Evolutionary conservation across 1,139 yeast genomes (phyloP), one percentile per base, ranked within the genome.

Genomic region (Yamadazyma songkhlaensis): DNA sequence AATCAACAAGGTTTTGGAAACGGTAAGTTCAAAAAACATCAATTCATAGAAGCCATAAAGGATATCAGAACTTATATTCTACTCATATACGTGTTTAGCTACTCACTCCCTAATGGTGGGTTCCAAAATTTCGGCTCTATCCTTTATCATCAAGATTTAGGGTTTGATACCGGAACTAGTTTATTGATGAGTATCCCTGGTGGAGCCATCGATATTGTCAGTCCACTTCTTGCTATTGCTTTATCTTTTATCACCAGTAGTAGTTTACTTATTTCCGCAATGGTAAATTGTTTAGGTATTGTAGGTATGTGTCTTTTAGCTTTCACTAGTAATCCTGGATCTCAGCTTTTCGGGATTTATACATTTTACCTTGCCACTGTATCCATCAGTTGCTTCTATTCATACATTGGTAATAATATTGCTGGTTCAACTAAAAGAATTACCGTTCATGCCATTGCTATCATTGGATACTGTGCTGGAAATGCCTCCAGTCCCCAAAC

Each of bases 401-500:
- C 49, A 10, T 36, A 44, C 13, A 46, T 55, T 2, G 44, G 47
- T 14, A 6, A 14, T 9, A 51, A 51, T 38, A 42, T 47, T 8
- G 50, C 53, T 23, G 58, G 58, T 20, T 49, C 46, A 36, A 53
- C 56, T 15, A 51, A 50, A 36, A 52, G 48, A 34, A 43, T 50
- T 23, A 45, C 51, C 11, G 47, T 51, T 23, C 48, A 50, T 35
- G 52, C 53, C 4, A 39, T 53, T 11, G 45, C 29, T 27, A 70
- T 81, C 56, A 64, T 81, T 41, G 82, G 79, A 1, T 81, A 78
- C 51, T 77, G 84, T 47, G 71, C 73, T 28, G 88, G 92, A 24
- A 83, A 84, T 45, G 62, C 82, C 31, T 65, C 81, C 35, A 89
- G 89, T 6, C 90, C 92, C 1, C 87, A 81, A 55, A 71, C 84